Evolutionary conservation across 768 basidiomycete genomes (phyloP), one percentile per base, ranked within the genome.

Genomic region (Asterophora parasitica): DNA sequence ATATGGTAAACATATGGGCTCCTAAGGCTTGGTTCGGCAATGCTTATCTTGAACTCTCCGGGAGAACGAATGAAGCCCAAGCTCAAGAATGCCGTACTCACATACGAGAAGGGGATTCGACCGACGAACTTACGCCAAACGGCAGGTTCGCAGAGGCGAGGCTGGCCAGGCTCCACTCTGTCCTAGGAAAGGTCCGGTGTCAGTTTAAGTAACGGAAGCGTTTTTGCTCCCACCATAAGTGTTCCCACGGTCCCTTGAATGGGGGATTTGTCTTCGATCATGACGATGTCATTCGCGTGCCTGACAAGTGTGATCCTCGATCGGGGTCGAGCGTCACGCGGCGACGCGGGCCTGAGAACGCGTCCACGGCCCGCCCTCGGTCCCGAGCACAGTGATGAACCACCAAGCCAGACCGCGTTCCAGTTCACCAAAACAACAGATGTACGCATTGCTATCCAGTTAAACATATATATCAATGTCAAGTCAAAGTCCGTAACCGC

Each of bases 241-340:
- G 13, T 42, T 50, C 47, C 42, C 51, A 49, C 47, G 39, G 15
- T n/a, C 17, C 42, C 19, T n/a, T n/a, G n/a, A 44, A 51, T 55
- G 55, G 46, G 52, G 8, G 51, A 48, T 50, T 57, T 50, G 55
- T 59, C 63, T 61, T 68, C 66, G 66, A 68, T 68, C 66, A 62
- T 66, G 63, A 64, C 59, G 61, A 59, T 53, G 53, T 55, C 51
- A 47, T 53, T 60, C 40, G 44, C 38, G 65, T 67, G 54, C 64
- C 65, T 65, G 62, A 64, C 51, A 51, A 58, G 58, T 49, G 46
- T 58, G 57, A 61, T 61, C 61, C 58, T 64, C 65, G 65, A 67
- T 65, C 66, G 57, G 57, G 56, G 57, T 65, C 64, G 64, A 60
- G 54, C 61, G 61, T 67, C 66, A 67, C 64, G 64, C 56, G 65